A percentile compares a stretch with the other conserved stretches of the same genome.
Conservation (phyloP, 2,329 filamentous ascomycete genomes). For the Byssothecium circinans region DNA sequence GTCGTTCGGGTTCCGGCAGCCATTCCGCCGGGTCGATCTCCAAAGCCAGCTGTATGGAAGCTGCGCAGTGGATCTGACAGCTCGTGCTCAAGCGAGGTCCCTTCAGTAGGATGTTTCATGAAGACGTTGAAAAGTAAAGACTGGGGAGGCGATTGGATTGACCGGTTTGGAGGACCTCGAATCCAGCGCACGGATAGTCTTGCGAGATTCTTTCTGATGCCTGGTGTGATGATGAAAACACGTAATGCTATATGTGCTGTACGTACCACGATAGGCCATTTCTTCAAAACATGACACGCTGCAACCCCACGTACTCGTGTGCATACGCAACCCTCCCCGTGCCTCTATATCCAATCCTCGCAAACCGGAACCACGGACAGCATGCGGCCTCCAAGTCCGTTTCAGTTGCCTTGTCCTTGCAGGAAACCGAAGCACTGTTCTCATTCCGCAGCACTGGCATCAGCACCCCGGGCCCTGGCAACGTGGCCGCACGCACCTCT, state of each 20-base stretch:
- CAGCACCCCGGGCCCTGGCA: not conserved
- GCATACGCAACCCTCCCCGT: not conserved
- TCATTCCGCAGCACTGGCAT: not conserved
- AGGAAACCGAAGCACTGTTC: not conserved
- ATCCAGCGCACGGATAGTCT: not conserved
- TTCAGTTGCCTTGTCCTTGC: not conserved
- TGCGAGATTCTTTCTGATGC: not conserved
- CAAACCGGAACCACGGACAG: not conserved
- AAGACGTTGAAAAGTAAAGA: not conserved
- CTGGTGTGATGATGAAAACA: not conserved
- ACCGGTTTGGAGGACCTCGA: not conserved
- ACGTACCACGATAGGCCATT: not conserved
- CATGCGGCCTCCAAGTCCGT: not conserved
- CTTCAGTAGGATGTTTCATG: not conserved
- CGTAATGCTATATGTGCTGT: not conserved
- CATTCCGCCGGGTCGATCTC: not conserved
- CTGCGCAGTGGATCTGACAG: not conserved
- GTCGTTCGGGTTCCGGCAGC: not conserved
- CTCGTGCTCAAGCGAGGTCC: not conserved
- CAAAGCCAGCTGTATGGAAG: not conserved
- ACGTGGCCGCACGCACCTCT: slow-evolving; percentile 11
- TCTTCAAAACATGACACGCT: not conserved
- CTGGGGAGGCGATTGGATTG: not conserved
- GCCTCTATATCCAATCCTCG: not conserved
- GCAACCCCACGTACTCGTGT: not conserved